Base-by-base conservation (phyloP, 2,329 filamentous ascomycete genomes). In the Cercospora sp. region DNA sequence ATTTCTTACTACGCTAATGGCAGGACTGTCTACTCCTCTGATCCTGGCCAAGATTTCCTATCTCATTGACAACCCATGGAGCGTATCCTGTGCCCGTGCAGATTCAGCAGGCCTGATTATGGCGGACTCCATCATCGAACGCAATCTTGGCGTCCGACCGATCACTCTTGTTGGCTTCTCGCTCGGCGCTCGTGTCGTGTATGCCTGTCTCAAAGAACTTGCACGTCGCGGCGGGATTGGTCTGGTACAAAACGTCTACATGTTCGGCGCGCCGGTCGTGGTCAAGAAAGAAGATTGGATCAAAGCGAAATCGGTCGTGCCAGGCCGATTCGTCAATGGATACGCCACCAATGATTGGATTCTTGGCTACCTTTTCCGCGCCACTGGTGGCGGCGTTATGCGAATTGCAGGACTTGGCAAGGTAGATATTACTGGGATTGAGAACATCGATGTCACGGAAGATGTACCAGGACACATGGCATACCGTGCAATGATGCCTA, bases 261-360 rank as follows among this genome's bases (percentile, higher is more conserved):
- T 98, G 62, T 98, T 97, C 79, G 95, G 95, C 10, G 93, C 93
- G 10, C 95, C 95, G 2, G 85, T 97, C 9, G 94, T 99, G 9
- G 92, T 92, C 60, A 97, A 94, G 79, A 91, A 88, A 76, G 94
- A 98, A 66, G 95, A 99, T 71, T 98, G 92, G 74, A 80, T 94
- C 26, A 90, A 87, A 74, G 91, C 90, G 9, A 88, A 91, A 65
- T 90, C 90, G n/a, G 90, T 97, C 3, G 91, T 98, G 3, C 87
- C 92, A 7, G 95, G 95, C n/a, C 88, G 94, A 51, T 97, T 98
- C 73, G 89, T 99, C 71, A 99, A 97, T 76, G 95, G 92, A 16
- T 99, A 94, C 81, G 92, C 95, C 73, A 91, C 87, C 59, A 97
- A 95, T 78, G 95, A 99, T 81, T 99, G 95, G 95, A 98, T 99